These are phyloP conservation scores for Chlorella sp. DNA, from an alignment of 139 green algal species.

Conservation along the genomic window DNA sequence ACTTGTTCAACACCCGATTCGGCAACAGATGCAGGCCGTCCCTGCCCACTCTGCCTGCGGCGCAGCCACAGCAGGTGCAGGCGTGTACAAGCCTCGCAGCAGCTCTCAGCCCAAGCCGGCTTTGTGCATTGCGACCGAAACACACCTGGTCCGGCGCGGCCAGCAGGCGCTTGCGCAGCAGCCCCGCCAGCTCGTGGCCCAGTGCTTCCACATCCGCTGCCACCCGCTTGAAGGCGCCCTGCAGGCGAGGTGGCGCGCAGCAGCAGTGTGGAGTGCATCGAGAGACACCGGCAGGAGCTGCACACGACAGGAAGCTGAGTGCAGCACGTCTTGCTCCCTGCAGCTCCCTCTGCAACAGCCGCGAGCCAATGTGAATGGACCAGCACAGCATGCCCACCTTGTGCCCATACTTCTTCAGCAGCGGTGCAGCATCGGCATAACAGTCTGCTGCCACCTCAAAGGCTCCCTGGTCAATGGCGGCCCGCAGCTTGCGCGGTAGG, in stretches of 20 bases:
- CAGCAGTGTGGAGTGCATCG: no score
- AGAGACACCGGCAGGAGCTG: no score
- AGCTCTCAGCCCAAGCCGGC: no score
- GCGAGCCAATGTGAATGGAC: no score
- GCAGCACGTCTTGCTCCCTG: no score
- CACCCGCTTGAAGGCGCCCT: slow-evolving; percentile 69
- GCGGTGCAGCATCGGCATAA: slow-evolving; percentile 79
- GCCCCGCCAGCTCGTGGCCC: slow-evolving; percentile 49
- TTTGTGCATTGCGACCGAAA: no score
- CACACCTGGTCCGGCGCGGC: slow-evolving; percentile 62
- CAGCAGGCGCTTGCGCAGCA: slow-evolving; percentile 70
- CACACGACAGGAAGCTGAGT: no score
- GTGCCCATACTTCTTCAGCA: slow-evolving; percentile 82
- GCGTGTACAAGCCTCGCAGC: no score
- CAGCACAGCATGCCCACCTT: slow-evolving; percentile 40
- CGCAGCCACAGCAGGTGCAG: no score
- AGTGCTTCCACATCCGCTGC: slow-evolving; percentile 67
- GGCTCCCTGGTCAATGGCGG: slow-evolving; percentile 71
- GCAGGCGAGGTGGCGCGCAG: background rate
- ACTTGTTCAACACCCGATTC: no score
- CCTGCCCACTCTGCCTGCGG: no score
- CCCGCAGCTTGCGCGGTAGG: slow-evolving; percentile 73
- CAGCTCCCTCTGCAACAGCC: background rate
- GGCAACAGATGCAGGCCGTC: no score
- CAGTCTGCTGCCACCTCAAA: slow-evolving; percentile 77